These are phyloP conservation scores for Penicillium sp. DNA, from an alignment of 2,329 filamentous ascomycete species.

Conservation along the genomic window DNA sequence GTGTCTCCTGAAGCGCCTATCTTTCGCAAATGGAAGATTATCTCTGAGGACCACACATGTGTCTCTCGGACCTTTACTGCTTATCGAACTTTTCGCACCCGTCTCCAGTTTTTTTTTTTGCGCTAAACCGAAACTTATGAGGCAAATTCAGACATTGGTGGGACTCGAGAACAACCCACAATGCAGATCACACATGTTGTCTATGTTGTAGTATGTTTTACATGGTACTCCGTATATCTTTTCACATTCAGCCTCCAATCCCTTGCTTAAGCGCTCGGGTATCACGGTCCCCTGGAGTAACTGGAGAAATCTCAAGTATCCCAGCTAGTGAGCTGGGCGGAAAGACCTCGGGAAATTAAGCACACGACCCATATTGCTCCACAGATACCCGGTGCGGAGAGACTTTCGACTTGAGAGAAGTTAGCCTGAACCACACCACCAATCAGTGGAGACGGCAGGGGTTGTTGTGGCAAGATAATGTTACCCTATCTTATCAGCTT, in stretches of 20 bases:
- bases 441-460: conserved; percentile 4
- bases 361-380: conserved; percentile 1
- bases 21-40: background rate
- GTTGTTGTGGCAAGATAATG: conserved; percentile 6
- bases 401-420: background rate
- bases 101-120: background rate
- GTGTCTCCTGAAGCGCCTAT: background rate
- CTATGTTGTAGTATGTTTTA: background rate
- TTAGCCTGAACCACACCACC: conserved; percentile 3
- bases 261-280: background rate
- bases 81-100: background rate
- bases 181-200: background rate
- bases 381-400: conserved; percentile 3
- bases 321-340: background rate
- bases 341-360: background rate
- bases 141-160: background rate
- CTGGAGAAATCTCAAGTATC: background rate
- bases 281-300: background rate
- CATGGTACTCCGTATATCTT: background rate
- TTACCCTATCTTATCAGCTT: conserved; percentile 7
- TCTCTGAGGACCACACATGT: background rate
- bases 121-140: background rate
- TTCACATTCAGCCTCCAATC: background rate
- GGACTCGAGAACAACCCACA: background rate
- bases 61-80: background rate